Evolutionary conservation across 495 filamentous ascomycete species (phyloP).

Genomic region (Daldinia loculata): DNA sequence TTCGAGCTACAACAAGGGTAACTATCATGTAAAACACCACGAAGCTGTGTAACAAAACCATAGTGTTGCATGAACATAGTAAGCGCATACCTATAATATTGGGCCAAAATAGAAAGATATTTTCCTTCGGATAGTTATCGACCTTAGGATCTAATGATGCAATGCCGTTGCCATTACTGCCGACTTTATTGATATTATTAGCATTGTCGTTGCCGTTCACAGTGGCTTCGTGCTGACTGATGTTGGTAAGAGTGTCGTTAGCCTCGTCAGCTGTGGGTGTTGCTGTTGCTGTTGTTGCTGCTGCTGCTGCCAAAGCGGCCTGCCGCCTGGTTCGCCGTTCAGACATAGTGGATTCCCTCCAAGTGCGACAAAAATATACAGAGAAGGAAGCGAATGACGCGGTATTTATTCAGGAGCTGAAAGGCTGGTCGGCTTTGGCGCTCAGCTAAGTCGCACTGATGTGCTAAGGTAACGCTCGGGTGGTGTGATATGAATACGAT

Average conservation of each 20-base stretch:
- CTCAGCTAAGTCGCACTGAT: constrained; percentile 12
- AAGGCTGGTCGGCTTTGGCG: constrained; percentile 1
- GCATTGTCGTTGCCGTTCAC: constrained; percentile 31
- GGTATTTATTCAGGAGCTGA: constrained; percentile 12
- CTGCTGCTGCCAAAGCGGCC: constrained; percentile 44
- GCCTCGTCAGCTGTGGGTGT: background rate
- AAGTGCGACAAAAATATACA: background rate
- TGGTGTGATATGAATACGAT: constrained; percentile 23
- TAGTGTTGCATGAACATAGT: constrained; percentile 3
- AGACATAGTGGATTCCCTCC: constrained; percentile 38
- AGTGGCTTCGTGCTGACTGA: constrained; percentile 12
- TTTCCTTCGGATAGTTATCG: constrained; percentile 64
- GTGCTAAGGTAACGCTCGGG: constrained; percentile 11
- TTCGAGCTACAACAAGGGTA: background rate
- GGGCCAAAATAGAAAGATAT: constrained; percentile 94
- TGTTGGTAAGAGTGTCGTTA: constrained; percentile 31
- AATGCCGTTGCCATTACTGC: constrained; percentile 38
- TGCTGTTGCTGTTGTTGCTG: constrained; percentile 8
- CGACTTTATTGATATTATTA: background rate
- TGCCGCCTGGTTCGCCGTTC: constrained; percentile 48
- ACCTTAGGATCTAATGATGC: constrained; percentile 18
- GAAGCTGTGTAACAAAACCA: background rate
- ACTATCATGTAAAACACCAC: background rate
- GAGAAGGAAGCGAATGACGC: constrained; percentile 6
- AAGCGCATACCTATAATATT: constrained; percentile 84